Conservation (phyloP, 306 rosid genomes). For the Prunus campanulata region DNA sequence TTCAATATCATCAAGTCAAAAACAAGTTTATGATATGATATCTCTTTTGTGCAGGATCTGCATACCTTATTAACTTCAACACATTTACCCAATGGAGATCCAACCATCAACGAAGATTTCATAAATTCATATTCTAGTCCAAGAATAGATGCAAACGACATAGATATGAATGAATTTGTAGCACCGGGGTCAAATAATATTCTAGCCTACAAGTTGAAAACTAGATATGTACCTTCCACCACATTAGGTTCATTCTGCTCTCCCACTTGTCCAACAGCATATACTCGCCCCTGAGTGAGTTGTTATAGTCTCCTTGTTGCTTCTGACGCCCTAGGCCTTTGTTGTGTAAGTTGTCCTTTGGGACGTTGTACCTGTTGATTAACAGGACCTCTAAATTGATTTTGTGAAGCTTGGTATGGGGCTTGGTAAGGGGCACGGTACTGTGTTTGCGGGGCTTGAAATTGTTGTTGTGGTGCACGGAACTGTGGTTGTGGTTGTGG, state of each 20-base stretch:
- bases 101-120: too few relatives aligned
- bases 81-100: too few relatives aligned
- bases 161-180: too few relatives aligned
- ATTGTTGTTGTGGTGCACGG: not conserved
- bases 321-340: not conserved
- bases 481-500: too few relatives aligned
- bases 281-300: not conserved
- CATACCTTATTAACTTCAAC: too few relatives aligned
- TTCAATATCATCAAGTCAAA: too few relatives aligned
- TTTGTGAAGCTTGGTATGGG: not conserved
- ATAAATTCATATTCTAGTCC: too few relatives aligned
- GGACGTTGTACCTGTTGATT: not conserved
- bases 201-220: not conserved
- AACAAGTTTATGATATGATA: too few relatives aligned
- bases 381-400: too few relatives aligned
- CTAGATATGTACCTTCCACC: not conserved
- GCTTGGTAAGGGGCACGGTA: not conserved
- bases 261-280: not conserved
- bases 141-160: too few relatives aligned
- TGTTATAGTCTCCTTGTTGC: not conserved
- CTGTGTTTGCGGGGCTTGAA: not conserved
- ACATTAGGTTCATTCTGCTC: rapidly evolving
- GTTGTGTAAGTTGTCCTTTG: not conserved
- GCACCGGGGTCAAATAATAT: not conserved
- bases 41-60: too few relatives aligned